Evolutionary conservation across 2,329 filamentous ascomycete genomes (phyloP), one percentile per base, ranked within the genome.

Genomic region (Colletotrichum camelliae): DNA sequence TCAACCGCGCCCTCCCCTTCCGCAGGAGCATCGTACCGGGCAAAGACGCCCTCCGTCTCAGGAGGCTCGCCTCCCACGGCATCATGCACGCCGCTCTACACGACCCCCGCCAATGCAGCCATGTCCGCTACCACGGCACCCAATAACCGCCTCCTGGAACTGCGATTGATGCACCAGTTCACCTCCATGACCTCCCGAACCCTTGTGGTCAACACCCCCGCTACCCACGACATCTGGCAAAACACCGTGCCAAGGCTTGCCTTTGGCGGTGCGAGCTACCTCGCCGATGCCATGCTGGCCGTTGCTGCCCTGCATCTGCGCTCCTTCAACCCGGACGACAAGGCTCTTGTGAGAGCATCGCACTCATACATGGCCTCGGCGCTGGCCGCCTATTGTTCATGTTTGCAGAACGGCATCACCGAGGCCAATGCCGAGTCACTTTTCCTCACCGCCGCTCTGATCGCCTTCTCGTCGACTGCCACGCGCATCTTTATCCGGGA

Each of bases 391-490:
- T 93, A 93, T 80, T 90, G 91, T 75, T 85, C 87, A 4, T 87
- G 88, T 1, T 84, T 93, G 35, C 89, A 88, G 60, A 85, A 85
- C 37, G 92, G 92, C 31, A 91, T 93, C 73, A 89, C 88, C 35
- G 86, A 89, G 37, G 83, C 85, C 37, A 93, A 93, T 73, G 91
- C 92, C 10, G 91, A 93, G 80, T 87, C 91, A 0, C 85, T 93
- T 2, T 93, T 93, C 78, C 84, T 93, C 27, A 93, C 91, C 0
- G 87, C 91, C 2, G 87, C 91, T 4, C 85, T 94, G 79, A 91
- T 95, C 81, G 86, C 94, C 80, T 92, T 95, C 82, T 88, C 95
- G 82, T 87, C 94, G 78, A 89, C 91, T 33, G 87, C 94, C 55
- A 88, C 91, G 65, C 86, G 93, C 79, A 88, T 92, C 74, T 93